Evolutionary conservation across 305 asterid genomes (phyloP).

Genomic region (Salvia sclarea): DNA sequence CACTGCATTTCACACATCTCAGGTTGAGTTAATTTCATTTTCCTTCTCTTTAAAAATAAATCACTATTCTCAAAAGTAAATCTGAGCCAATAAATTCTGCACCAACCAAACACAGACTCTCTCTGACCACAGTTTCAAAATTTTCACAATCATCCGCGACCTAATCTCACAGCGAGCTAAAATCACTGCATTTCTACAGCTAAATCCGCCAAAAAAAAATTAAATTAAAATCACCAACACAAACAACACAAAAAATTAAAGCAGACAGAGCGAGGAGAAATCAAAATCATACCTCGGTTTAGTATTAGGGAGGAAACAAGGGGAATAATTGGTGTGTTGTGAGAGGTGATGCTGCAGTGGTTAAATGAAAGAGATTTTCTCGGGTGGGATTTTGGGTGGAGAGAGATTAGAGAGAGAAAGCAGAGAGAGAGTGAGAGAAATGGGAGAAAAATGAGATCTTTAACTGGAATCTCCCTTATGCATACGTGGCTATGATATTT

Average conservation of each 20-base stretch:
- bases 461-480: constrained; percentile 57
- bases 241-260: constrained; percentile 7
- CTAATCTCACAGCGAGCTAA: background rate
- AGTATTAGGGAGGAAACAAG: constrained; percentile 10
- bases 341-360: constrained; percentile 12
- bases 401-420: constrained; percentile 43
- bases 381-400: constrained; percentile 49
- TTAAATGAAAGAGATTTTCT: constrained; percentile 19
- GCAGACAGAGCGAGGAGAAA: constrained; percentile 5
- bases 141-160: constrained; percentile 17
- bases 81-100: constrained; percentile 17
- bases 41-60: background rate
- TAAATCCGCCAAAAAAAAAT: constrained; percentile 24
- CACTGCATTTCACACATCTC: constrained; percentile 6
- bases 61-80: background rate
- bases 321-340: background rate
- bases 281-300: constrained; percentile 30
- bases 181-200: constrained; percentile 29
- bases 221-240: constrained; percentile 2
- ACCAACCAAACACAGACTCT: constrained; percentile 13
- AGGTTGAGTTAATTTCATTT: background rate
- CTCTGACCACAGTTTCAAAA: constrained; percentile 20
- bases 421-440: constrained; percentile 16
- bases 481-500: constrained; percentile 89
- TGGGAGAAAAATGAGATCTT: constrained; percentile 56